Percentiles rank a stretch among this genome's conserved stretches.
phyloP scores from a whole-genome alignment of 768 basidiomycete genomes.

The Rhodotorula diobovata region DNA sequence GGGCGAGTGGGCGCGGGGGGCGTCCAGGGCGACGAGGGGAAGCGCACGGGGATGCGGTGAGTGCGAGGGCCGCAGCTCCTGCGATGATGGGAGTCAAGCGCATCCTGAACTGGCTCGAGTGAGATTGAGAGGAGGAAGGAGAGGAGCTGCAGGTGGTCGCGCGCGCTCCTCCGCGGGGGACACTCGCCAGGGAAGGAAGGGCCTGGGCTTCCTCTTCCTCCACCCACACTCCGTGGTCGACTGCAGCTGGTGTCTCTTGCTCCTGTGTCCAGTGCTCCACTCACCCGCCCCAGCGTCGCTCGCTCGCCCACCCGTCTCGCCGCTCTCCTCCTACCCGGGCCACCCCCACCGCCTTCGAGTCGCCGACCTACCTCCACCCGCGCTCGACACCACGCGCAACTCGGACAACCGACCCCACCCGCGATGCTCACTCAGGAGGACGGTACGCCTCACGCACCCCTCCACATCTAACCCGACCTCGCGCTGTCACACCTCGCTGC shows the following conservation, averaged over 20 bases:
- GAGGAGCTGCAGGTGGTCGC: too few species aligned
- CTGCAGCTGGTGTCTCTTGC: background rate
- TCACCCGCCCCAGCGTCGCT: too few species aligned
- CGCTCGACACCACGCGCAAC: background rate
- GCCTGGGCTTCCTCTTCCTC: too few species aligned
- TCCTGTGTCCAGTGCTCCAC: too few species aligned
- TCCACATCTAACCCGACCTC: too few species aligned
- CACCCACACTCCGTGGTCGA: background rate
- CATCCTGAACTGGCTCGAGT: background rate
- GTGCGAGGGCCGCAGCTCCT: conserved; percentile 2
- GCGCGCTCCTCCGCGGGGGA: too few species aligned
- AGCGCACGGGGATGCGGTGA: conserved; percentile 11
- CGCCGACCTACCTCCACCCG: too few species aligned
- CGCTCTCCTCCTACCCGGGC: background rate
- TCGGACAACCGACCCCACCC: too few species aligned
- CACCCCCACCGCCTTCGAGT: too few species aligned
- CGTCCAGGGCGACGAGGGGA: background rate
- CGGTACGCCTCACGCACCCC: conserved; percentile 10
- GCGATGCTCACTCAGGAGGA: conserved; percentile 34
- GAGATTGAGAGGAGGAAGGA: background rate
- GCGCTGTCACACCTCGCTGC: background rate
- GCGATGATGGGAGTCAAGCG: background rate
- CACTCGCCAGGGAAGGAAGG: too few species aligned
- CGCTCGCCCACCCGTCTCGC: background rate
- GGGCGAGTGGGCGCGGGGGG: background rate